Evolutionary conservation across 441 rosid species (phyloP).

Genomic region (Erodium moschatum): DNA sequence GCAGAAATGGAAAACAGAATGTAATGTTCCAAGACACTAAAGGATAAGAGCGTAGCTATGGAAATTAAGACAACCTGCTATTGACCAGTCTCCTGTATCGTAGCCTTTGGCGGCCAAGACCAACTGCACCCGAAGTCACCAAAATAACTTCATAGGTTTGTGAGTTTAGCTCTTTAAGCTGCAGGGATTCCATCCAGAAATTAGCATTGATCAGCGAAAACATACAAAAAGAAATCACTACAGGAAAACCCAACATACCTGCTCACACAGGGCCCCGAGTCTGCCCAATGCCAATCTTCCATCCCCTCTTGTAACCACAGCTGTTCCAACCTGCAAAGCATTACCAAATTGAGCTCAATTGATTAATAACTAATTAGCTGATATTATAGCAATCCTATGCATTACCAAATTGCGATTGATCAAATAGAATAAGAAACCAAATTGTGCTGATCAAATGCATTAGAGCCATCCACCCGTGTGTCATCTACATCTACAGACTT

Average conservation of each 20-base stretch:
- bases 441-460: no score
- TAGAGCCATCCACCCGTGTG: no score
- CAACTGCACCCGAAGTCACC: conserved; percentile 44
- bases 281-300: conserved; percentile 44
- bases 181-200: conserved; percentile 18
- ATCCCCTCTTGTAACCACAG: conserved; percentile 40
- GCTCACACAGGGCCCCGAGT: conserved; percentile 46
- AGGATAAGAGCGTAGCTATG: background rate
- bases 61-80: conserved; percentile 32
- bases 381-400: no score
- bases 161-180: conserved; percentile 40
- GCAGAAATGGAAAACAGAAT: background rate
- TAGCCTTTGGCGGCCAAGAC: conserved; percentile 46
- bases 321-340: conserved; percentile 36
- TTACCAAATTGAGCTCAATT: background rate
- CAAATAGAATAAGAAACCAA: no score
- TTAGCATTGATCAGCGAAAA: background rate
- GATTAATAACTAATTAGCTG: background rate
- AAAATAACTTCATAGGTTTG: conserved; percentile 38
- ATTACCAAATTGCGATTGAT: no score
- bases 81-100: conserved; percentile 38
- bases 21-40: no score
- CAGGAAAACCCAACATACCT: no score
- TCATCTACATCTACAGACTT: no score
- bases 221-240: background rate